Base-by-base conservation (phyloP, 257 asterid genomes). In the Cordia subcordata region DNA sequence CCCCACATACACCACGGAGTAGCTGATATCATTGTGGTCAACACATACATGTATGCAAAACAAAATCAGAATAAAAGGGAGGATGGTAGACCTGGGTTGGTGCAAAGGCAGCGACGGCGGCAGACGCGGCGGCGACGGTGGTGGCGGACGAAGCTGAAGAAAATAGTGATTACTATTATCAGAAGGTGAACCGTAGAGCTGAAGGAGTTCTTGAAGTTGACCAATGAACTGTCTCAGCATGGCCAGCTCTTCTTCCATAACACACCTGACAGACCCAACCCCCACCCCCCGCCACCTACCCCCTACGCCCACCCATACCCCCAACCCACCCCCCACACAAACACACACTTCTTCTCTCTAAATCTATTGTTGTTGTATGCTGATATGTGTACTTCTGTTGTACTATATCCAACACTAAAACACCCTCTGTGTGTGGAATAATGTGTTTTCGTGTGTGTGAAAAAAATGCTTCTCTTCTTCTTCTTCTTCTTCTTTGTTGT, bases 221-320 rank as follows among this genome's bases (percentile, higher is more conserved):
- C 87, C 96, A 72, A 92, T 92, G 58, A 86, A 84, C 78, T 92
- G 96, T 84, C 96, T 81, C 63, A 88, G 81, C 95, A 88, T 88
- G 87, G 88, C 85, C 76, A 81, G 72, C 64, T 73, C 78, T 64
- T 79, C 88, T 81, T 77, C 74, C 81, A 65, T 69, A 68, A 80
- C 80, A 42, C 12, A 62, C 74, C 81, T 61, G 61, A 77, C 72
- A 66, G 49, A 23, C 61, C 60, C 67, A 35, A 37, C 40, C 52
- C 67, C 63, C 16, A 18, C 38, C 66, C 21, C 69, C 8, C 18
- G 3, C 3, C 35, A 49, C 57, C 23, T 63, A 14, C 61, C 40
- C 72, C 32, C 71, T 14, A 8, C 32, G 55, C 47, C 58, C 54
- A 49, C 55, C 59, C 52, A 17, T 49, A 32, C 54, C 53, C 61